phyloP scores from a whole-genome alignment of 169 alveolate genomes.

The Eimeria mitis region DNA sequence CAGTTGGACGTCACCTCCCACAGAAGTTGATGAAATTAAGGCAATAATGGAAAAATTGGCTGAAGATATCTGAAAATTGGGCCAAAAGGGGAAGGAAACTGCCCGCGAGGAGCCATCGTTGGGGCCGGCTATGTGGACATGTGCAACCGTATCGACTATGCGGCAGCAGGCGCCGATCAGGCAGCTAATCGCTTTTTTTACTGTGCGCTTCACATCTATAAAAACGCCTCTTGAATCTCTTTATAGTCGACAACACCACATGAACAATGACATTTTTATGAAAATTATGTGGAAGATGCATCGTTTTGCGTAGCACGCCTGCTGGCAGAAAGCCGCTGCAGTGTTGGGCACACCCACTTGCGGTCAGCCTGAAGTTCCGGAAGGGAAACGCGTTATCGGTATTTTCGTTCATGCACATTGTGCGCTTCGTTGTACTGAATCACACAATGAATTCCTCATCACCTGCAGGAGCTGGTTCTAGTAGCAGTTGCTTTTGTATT shows the following conservation, averaged over 20 bases:
- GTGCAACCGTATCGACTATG: conserved; percentile 74
- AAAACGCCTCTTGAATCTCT: neutral
- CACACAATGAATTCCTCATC: neutral
- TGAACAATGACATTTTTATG: neutral
- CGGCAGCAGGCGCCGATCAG: conserved; percentile 45
- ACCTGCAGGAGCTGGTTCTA: neutral
- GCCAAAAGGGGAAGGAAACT: conserved; percentile 32
- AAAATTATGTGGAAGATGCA: neutral
- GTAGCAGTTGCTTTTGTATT: neutral
- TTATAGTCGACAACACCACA: neutral
- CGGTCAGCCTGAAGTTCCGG: neutral
- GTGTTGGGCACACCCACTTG: neutral
- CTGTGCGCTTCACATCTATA: neutral
- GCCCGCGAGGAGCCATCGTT: conserved; percentile 10
- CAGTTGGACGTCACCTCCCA: conserved; percentile 21
- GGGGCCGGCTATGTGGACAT: conserved; percentile 69
- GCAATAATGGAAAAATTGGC: conserved; percentile 27
- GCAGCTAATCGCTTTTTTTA: conserved; percentile 14
- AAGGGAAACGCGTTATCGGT: neutral
- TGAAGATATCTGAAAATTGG: neutral
- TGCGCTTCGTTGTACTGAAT: neutral
- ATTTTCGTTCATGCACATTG: neutral
- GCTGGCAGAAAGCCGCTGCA: neutral
- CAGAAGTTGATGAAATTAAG: conserved; percentile 19
- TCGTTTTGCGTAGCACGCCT: neutral